Conservation (phyloP, 2,329 filamentous ascomycete species). For the Penicillium digitatum region DNA sequence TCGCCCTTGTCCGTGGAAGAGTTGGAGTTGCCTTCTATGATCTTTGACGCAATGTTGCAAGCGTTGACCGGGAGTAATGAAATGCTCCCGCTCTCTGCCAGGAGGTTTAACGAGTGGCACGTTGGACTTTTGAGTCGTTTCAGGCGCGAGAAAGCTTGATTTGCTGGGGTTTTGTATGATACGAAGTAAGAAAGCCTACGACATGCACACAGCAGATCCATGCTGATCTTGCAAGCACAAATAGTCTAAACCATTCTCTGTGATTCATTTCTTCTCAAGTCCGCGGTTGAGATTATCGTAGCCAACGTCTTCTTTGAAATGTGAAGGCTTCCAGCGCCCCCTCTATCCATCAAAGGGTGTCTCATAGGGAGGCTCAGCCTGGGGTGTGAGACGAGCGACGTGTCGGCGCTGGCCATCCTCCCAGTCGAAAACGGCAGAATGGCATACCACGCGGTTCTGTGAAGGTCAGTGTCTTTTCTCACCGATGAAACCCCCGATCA, state of each 20-base stretch:
- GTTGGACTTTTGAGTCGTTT: slow-evolving; percentile 53
- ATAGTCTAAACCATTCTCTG: not conserved
- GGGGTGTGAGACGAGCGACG: slow-evolving; percentile 75
- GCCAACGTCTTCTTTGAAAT: not conserved
- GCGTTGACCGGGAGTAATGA: slow-evolving; percentile 41
- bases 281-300: not conserved
- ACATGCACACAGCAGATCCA: no score
- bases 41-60: slow-evolving; percentile 38
- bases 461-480: slow-evolving; percentile 8
- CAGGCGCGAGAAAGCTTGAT: slow-evolving; percentile 5
- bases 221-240: not conserved
- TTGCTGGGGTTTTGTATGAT: not conserved
- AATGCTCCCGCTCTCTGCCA: slow-evolving; percentile 49
- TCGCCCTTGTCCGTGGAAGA: slow-evolving; percentile 49
- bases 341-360: slow-evolving; percentile 52
- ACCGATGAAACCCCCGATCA: not conserved
- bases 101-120: slow-evolving; percentile 53
- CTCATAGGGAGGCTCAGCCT: slow-evolving; percentile 73
- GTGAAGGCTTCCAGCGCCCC: not conserved
- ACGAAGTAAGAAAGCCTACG: not conserved
- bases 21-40: slow-evolving; percentile 37
- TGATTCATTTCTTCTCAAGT: not conserved
- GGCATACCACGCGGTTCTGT: slow-evolving; percentile 68
- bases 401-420: slow-evolving; percentile 72
- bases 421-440: slow-evolving; percentile 80